Base-by-base conservation (phyloP, 2,329 filamentous ascomycete species). In the Trichoderma breve region DNA sequence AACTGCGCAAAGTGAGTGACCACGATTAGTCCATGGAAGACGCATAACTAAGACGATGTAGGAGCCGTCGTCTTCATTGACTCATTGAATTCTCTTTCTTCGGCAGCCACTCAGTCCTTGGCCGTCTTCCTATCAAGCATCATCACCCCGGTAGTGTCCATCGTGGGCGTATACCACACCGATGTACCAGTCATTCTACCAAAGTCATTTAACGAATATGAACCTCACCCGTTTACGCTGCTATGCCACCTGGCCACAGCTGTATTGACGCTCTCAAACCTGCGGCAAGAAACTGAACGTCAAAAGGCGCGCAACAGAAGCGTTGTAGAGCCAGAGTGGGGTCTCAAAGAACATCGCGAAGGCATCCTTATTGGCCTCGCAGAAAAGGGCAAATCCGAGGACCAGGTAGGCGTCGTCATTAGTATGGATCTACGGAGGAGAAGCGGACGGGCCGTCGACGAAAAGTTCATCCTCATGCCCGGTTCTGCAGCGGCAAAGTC, bases 241-340 rank as follows among this genome's bases (percentile, higher is more conserved):
- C 85, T 98, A 26, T 88, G 87, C 60, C 97, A 97, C 81, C 90
- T 98, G 72, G 93, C 95, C n/a, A 99, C 96, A 4, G 91, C 94
- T 4, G 88, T 98, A 68, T 86, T 98, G 72, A 90, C 88, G 5
- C 85, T 93, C 0, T 90, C 91, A 51, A 92, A 90, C 15, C 86
- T 98, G 51, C 84, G 89, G 8, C 94, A 98, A 76, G 88, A 93
- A 57, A 86, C 96, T 6, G 90, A 90, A 34, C 86, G 88, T 47
- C 94, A 94, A 79, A 88, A 87, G n/a, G 94, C 95, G 4, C 86
- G 87, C 11, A 91, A 96, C 80, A 88, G 92, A 71, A 94, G 92
- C 77, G 84, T 93, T 6, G 89, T 88, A 5, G 91, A 91, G 73
- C 95, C 95, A 0, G 88, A 88, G 9, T 97, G 93, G 81, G 96